phyloP scores from a whole-genome alignment of 805 yeast genomes.

The Jamesozyma rosinii region DNA sequence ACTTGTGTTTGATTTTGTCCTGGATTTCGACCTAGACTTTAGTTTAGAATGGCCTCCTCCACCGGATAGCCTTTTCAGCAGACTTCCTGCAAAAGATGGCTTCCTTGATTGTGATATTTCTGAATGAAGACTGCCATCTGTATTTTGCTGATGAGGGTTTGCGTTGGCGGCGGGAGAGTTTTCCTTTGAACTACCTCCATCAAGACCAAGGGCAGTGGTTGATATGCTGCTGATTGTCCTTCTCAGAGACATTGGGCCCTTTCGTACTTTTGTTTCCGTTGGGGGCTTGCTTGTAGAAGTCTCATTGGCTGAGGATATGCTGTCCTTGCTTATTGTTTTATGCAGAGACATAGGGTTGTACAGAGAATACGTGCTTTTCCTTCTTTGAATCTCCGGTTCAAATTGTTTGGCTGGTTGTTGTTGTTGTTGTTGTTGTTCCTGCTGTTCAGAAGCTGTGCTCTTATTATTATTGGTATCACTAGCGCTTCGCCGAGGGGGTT shows the following conservation, averaged over 20 bases:
- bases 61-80: slow-evolving; percentile 20
- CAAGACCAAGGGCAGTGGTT: slow-evolving; percentile 1
- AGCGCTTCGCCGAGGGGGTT: background rate
- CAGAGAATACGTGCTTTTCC: slow-evolving; percentile 1
- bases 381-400: background rate
- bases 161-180: background rate
- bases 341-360: slow-evolving; percentile 2
- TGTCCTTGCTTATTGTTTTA: slow-evolving; percentile 4
- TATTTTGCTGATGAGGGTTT: background rate
- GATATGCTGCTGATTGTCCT: slow-evolving; percentile 22
- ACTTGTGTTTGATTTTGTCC: background rate
- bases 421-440: slow-evolving; percentile 5
- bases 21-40: background rate
- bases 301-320: background rate
- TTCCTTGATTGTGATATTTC: slow-evolving; percentile 15
- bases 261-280: slow-evolving; percentile 2
- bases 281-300: background rate
- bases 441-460: slow-evolving; percentile 8
- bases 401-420: too few species aligned
- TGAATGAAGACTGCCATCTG: background rate
- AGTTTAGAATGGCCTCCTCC: background rate
- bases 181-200: slow-evolving; percentile 1
- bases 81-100: slow-evolving; percentile 20
- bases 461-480: slow-evolving; percentile 2
- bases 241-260: slow-evolving; percentile 6